Conservation (phyloP, 306 rosid genomes). For the Fagus sylvatica region DNA sequence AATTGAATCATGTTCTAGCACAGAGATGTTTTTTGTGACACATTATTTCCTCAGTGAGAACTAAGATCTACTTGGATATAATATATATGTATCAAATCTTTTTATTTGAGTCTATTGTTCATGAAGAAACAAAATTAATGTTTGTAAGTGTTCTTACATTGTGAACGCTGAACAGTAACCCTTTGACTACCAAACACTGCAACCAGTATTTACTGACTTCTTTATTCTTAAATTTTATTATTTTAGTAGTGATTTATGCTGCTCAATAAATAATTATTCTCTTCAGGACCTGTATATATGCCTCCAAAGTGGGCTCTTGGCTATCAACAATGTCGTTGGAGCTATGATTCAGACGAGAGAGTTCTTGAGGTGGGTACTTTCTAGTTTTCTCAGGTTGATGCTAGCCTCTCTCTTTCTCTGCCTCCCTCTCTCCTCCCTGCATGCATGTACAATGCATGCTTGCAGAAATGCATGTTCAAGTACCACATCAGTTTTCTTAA, state of each 20-base stretch:
- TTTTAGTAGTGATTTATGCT: constrained; percentile 10
- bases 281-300: constrained; percentile 75
- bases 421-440: background rate
- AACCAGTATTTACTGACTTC: background rate
- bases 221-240: constrained; percentile 8
- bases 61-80: no score
- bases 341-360: constrained; percentile 69
- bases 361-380: constrained; percentile 63
- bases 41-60: no score
- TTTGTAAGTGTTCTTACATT: no score
- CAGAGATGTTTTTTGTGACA: no score
- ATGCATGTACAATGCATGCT: background rate
- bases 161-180: background rate
- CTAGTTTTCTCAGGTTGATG: background rate
- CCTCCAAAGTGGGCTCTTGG: constrained; percentile 97
- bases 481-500: background rate
- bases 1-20: no score
- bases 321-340: constrained; percentile 93
- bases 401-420: background rate
- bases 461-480: background rate
- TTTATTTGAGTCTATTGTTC: background rate
- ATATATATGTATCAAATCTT: background rate
- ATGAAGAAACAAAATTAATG: no score
- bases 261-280: constrained; percentile 19
- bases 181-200: background rate